Conservation (phyloP, 2,329 filamentous ascomycete genomes). For the Scopulariopsis brevicaulis region DNA sequence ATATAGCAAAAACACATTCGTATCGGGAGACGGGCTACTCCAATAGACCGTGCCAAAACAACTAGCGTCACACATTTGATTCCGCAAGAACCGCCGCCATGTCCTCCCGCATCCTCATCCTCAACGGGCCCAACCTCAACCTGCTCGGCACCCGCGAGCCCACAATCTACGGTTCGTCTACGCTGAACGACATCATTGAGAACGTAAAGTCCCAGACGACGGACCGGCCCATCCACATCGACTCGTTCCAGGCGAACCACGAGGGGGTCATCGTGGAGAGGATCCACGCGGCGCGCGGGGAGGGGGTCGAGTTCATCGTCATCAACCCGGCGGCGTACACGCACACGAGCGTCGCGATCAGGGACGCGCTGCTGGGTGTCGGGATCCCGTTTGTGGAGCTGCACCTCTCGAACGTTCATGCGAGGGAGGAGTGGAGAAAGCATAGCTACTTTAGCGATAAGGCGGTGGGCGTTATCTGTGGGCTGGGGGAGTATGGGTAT, state of each 20-base stretch:
- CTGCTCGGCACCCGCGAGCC: constrained; percentile 67
- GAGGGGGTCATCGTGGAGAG: constrained; percentile 65
- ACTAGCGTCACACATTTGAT: not conserved
- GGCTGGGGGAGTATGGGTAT: constrained; percentile 53
- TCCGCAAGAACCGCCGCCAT: not conserved
- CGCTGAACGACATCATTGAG: constrained; percentile 49
- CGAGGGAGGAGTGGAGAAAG: constrained; percentile 55
- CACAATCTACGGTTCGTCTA: constrained; percentile 59
- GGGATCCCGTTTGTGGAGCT: constrained; percentile 65
- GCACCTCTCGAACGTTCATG: constrained; percentile 68
- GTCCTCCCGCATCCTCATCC: constrained; percentile 2
- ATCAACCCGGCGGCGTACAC: constrained; percentile 70
- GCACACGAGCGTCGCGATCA: constrained; percentile 63
- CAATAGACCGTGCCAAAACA: not conserved
- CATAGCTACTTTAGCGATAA: constrained; percentile 68
- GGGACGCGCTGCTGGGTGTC: constrained; percentile 62
- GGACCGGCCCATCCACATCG: constrained; percentile 33
- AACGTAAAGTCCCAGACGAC: constrained; percentile 36
- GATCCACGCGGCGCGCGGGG: constrained; percentile 52
- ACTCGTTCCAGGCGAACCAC: constrained; percentile 64
- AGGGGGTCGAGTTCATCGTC: constrained; percentile 48
- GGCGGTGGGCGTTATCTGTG: constrained; percentile 62
- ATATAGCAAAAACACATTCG: not conserved
- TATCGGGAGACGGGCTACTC: not conserved
- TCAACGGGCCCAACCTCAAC: constrained; percentile 79